These are phyloP conservation scores for Candida quercuum DNA, from an alignment of 805 yeast genomes.

Conservation along the genomic window DNA sequence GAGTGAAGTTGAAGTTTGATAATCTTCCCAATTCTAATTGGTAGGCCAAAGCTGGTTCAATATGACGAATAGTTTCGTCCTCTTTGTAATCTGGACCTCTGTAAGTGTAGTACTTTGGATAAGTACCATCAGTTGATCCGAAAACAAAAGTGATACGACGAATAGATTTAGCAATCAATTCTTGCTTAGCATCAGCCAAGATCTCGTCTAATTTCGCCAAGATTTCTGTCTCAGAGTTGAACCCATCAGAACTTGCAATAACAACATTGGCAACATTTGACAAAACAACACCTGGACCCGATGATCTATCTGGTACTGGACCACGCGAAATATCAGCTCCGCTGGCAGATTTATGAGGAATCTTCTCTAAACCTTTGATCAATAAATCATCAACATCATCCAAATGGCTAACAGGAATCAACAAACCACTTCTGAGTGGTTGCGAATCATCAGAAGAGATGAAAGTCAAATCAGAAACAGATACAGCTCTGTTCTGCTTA, in stretches of 20 bases:
- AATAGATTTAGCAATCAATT: conserved; percentile 62
- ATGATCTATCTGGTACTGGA: conserved; percentile 46
- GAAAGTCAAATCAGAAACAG: conserved; percentile 88
- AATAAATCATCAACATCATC: conserved; percentile 89
- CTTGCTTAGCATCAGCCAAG: conserved; percentile 63
- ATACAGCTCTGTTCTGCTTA: conserved; percentile 60
- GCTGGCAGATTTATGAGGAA: conserved; percentile 45
- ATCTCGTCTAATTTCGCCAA: conserved; percentile 58
- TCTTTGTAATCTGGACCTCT: conserved; percentile 82
- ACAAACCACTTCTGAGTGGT: conserved; percentile 77
- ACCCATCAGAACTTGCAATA: conserved; percentile 70
- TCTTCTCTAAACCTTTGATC: conserved; percentile 63
- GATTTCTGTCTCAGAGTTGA: conserved; percentile 62
- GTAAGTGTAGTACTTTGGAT: conserved; percentile 95
- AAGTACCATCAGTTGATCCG: conserved; percentile 77
- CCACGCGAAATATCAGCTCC: conserved; percentile 30
- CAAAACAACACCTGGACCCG: conserved; percentile 33
- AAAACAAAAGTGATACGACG: conserved; percentile 93
- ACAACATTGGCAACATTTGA: conserved; percentile 82
- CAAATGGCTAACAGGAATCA: conserved; percentile 73
- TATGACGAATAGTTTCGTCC: conserved; percentile 92
- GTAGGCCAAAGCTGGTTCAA: conserved; percentile 97
- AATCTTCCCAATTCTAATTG: conserved; percentile 93
- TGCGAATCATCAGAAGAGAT: conserved; percentile 65
- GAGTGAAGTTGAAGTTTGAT: conserved; percentile 91